Conservation (phyloP, 495 filamentous ascomycete genomes). For the Penicillium coffeae region DNA sequence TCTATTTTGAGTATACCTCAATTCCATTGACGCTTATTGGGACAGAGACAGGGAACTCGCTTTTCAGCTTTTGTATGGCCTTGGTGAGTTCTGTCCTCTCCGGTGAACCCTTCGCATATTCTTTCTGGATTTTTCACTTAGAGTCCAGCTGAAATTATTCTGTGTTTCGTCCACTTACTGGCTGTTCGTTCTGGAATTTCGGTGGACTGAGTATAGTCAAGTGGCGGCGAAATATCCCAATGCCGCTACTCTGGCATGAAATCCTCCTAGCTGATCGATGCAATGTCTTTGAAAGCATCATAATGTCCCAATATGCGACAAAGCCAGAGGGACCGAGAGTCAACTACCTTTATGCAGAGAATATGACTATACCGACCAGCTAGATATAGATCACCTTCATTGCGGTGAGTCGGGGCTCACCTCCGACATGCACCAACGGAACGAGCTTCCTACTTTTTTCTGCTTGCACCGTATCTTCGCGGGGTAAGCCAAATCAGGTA, state of each 20-base stretch:
- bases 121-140: no score
- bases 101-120: conserved; percentile 28
- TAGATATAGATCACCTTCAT: no score
- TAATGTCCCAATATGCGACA: background rate
- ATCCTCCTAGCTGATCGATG: conserved; percentile 4
- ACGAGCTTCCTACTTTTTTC: no score
- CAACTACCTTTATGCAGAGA: no score
- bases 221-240: conserved; percentile 6
- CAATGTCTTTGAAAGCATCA: conserved; percentile 12
- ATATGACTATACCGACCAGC: no score
- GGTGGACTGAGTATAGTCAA: conserved; percentile 26
- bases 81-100: conserved; percentile 26
- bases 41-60: conserved; percentile 25
- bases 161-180: conserved; percentile 19
- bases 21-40: conserved; percentile 26
- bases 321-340: background rate
- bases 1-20: no score
- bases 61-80: conserved; percentile 22
- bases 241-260: background rate
- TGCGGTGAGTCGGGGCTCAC: no score
- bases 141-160: conserved; percentile 3
- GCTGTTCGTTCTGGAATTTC: conserved; percentile 32
- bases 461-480: no score
- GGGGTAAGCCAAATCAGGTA: no score
- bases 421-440: no score